Base-by-base conservation (phyloP, 257 asterid species). In the Datura wrightii region DNA sequence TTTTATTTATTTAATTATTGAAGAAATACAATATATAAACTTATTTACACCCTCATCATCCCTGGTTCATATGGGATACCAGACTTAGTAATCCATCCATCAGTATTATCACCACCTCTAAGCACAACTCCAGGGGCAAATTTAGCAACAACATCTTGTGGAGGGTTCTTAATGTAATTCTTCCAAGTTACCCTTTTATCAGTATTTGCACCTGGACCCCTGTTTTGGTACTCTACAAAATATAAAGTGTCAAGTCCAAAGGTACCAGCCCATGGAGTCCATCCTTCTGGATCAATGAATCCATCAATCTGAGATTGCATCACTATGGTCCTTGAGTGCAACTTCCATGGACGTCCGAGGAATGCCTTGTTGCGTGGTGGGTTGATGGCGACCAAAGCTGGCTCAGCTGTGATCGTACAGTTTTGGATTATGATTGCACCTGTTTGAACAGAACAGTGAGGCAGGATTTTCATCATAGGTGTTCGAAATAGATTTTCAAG, bases 261-360 rank as follows among this genome's bases (percentile, higher is more conserved):
- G 10, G 7, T 69, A 3, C 74, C 79, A 10, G 31, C 70, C 84
- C 84, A 88, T 0, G 81, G 72, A 1, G 79, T 54, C 84, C 87
- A 88, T 39, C 90, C 90, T 31, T 62, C 84, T 3, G 90, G 89
- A 8, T 13, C 81, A 74, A 88, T 86, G 82, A 79, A 50, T 4
- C 72, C 66, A 41, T 88, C 90, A 53, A 86, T 88, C 54, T 15
- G 15, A 8, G 87, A 48, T 37, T 88, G 84, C 89, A 88, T 88
- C 37, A 88, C 11, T 10, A 88, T 65, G 13, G 89, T 84, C 79
- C 89, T 86, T 18, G 90, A 88, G 39, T 11, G 84, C n/a, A 80
- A 41, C 67, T 86, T 86, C 83, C 83, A 66, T 11, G 90, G 89
- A 8, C 87, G 84, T 66, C 87, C 89, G 0, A 88, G 85, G 66